Evolutionary conservation across 169 alveolate species (phyloP), one percentile per base, ranked within the genome.

Genomic region (Plasmodium coatneyi): DNA sequence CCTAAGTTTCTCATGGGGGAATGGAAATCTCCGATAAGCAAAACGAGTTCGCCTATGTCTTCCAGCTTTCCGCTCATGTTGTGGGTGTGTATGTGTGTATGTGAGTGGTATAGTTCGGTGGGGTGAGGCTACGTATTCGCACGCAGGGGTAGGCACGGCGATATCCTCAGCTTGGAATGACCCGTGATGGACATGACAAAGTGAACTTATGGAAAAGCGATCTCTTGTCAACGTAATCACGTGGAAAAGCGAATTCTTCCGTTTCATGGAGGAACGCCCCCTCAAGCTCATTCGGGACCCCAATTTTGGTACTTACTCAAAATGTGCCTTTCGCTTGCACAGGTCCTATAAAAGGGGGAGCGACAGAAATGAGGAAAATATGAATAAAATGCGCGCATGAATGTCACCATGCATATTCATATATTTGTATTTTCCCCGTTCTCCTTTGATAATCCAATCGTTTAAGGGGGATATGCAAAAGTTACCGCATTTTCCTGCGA

Each of bases 1-100:
- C 95, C 96, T 39, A 96, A 93, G 39, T 96, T 95, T 52, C 97
- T 79, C 82, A 93, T 93, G 43, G 97, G 97, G 46, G 96, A 96
- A 93, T 96, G 96, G 30, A 96, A 94, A 93, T 96, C 97, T 30
- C 97, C 97, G 34, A 96, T 89, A 60, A 96, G 84, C 94, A 96
- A 92, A 41, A 96, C 95, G 0, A 96, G 93, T 79, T 96, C 97
- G 30, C 95, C 95, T 71, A 91, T 91, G 56, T 91, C 95, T 82
- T 82, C 95, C 60, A 91, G 46, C 36, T 91, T 91, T 22, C 80
- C 95, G 56, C 95, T 70, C 95, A 91, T 91, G 54, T 80, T 74
- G 28, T 19, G 7, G 14, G 54, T 25, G 32, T 41, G 39, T 36
- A 34, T 34, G 19, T 54, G 30, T 25, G 14, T 36, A 1, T 49